These are phyloP conservation scores for Arxiozyma telluris DNA, from an alignment of 1,139 yeast species.

Conservation along the genomic window DNA sequence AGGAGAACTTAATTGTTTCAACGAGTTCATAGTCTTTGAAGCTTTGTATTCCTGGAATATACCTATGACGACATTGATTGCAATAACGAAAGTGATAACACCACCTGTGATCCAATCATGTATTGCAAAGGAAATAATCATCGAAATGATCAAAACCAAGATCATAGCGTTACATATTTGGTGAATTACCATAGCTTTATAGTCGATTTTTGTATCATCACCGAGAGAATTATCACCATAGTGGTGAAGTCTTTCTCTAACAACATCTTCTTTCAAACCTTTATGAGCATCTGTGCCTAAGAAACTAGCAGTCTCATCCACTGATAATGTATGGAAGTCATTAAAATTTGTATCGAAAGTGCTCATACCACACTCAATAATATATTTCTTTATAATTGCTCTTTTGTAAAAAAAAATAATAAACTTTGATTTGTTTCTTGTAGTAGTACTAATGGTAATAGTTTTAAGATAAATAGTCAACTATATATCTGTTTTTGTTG, in stretches of 20 bases:
- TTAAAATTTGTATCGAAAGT: not conserved
- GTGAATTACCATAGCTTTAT: constrained; percentile 62
- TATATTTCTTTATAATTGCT: not conserved
- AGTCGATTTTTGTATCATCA: constrained; percentile 36
- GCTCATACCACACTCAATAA: not conserved
- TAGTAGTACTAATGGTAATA: too few species aligned
- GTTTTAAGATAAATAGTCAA: too few species aligned
- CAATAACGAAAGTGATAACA: constrained; percentile 80
- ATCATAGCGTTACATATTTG: constrained; percentile 91
- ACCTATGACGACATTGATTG: constrained; percentile 88
- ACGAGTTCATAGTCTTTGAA: constrained; percentile 86
- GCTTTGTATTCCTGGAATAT: constrained; percentile 93
- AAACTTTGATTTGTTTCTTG: too few species aligned
- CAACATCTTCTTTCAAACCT: constrained; percentile 63
- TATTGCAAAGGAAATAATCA: constrained; percentile 75
- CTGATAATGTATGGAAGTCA: constrained; percentile 4
- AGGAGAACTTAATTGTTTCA: constrained; percentile 86
- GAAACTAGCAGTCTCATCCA: not conserved
- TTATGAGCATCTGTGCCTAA: constrained; percentile 40
- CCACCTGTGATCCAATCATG: constrained; percentile 92
- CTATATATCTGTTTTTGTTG: too few species aligned
- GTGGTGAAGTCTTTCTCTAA: constrained; percentile 62
- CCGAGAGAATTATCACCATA: constrained; percentile 34
- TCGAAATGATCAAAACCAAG: constrained; percentile 77
- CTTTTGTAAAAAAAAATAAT: too few species aligned